Conservation (phyloP, 768 basidiomycete genomes). For the Boletus rubropictus region DNA sequence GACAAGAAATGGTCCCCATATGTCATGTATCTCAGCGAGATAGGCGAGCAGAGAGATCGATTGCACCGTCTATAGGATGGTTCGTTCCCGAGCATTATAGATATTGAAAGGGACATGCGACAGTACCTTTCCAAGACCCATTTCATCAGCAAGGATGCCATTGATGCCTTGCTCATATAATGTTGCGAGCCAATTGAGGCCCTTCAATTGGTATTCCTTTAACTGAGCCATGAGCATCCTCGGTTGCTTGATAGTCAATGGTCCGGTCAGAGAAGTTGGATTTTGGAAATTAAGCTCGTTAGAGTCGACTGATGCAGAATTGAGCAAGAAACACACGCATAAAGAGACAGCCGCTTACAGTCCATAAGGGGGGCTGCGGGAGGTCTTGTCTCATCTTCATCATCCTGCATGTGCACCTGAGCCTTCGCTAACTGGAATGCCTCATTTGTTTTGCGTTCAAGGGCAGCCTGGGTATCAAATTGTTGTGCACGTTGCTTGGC, state of each 20-base stretch:
- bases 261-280: constrained; percentile 82
- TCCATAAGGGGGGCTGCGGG: constrained; percentile 56
- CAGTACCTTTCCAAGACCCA: constrained; percentile 87
- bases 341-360: constrained; percentile 41
- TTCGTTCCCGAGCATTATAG: neutral
- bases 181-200: constrained; percentile 95
- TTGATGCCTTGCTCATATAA: constrained; percentile 99
- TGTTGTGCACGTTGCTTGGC: constrained; percentile 75
- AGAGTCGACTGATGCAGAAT: constrained; percentile 62
- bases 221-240: constrained; percentile 94
- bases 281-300: constrained; percentile 99
- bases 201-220: constrained; percentile 98
- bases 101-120: constrained; percentile 7
- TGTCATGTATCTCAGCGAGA: constrained; percentile 93
- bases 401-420: constrained; percentile 38
- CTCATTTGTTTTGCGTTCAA: constrained; percentile 77
- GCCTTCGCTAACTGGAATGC: constrained; percentile 63
- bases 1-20: constrained; percentile 99
- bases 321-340: constrained; percentile 1
- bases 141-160: constrained; percentile 97
- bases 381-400: constrained; percentile 35
- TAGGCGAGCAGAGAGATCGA: constrained; percentile 95
- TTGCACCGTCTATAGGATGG: constrained; percentile 73
- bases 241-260: constrained; percentile 83
- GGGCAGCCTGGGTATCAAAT: constrained; percentile 80